Percentiles rank a stretch among this genome's conserved stretches.
phyloP scores from a whole-genome alignment of 2,329 filamentous ascomycete species.

The Neurospora sp. region DNA sequence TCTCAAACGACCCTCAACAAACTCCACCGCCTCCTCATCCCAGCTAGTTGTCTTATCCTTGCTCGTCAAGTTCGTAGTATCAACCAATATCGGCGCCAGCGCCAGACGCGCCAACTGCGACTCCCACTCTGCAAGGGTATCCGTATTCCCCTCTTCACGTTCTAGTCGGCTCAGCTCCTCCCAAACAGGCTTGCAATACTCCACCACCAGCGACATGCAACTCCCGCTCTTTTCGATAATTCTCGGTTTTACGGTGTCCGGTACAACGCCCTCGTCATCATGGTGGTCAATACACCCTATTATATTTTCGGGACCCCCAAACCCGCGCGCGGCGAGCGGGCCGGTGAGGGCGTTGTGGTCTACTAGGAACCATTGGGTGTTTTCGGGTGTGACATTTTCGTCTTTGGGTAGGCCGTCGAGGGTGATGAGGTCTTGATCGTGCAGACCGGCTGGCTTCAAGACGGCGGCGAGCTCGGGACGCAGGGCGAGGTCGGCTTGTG shows the following conservation, averaged over 20 bases:
- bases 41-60: constrained; percentile 54
- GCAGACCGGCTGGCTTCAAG: constrained; percentile 49
- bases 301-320: constrained; percentile 34
- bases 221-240: constrained; percentile 60
- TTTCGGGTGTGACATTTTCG: constrained; percentile 25
- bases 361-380: constrained; percentile 63
- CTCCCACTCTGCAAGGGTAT: constrained; percentile 28
- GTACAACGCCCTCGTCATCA: constrained; percentile 55
- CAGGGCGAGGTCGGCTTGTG: constrained; percentile 56
- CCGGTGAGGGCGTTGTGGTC: constrained; percentile 72
- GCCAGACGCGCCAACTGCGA: constrained; percentile 56
- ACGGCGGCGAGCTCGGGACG: constrained; percentile 63
- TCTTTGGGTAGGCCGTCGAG: constrained; percentile 34
- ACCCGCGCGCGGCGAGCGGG: constrained; percentile 36
- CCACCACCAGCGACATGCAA: constrained; percentile 61
- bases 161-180: constrained; percentile 33
- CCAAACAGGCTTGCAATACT: constrained; percentile 50
- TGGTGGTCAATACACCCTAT: constrained; percentile 70
- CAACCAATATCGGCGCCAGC: constrained; percentile 62
- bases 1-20: constrained; percentile 41
- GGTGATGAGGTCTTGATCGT: constrained; percentile 54
- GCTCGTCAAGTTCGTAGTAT: constrained; percentile 56
- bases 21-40: constrained; percentile 48
- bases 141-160: constrained; percentile 27
- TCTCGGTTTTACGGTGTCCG: constrained; percentile 39